Evolutionary conservation across 2,329 filamentous ascomycete species (phyloP).

Genomic region (Colletotrichum horii): DNA sequence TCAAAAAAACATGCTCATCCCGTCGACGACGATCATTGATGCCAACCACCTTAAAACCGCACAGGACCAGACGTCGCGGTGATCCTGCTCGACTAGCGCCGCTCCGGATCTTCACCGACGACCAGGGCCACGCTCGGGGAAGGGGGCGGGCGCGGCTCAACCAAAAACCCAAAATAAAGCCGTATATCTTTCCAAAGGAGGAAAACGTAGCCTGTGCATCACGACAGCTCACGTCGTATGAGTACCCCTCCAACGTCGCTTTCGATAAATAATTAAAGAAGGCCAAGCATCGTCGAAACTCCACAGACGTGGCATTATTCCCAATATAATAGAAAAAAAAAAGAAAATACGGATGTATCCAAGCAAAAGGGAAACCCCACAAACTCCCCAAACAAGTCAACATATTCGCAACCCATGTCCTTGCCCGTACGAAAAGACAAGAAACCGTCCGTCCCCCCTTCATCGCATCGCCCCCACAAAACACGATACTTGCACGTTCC

Average conservation of each 20-base stretch:
- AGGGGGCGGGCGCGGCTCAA: neutral
- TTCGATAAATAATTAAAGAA: neutral
- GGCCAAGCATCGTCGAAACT: neutral
- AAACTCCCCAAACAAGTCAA: neutral
- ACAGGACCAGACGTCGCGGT: neutral
- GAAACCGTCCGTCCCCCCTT: neutral
- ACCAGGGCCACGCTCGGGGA: neutral
- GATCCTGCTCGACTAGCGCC: neutral
- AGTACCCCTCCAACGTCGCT: neutral
- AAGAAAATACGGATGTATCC: neutral
- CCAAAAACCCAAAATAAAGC: neutral
- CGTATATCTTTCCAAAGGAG: neutral
- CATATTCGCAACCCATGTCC: neutral
- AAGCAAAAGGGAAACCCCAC: neutral
- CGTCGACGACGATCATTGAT: neutral
- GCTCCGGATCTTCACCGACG: neutral
- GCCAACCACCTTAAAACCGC: neutral
- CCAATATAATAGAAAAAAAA: neutral
- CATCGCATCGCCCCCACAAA: neutral
- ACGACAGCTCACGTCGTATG: neutral
- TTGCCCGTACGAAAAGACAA: no score
- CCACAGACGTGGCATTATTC: neutral
- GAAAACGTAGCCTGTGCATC: neutral
- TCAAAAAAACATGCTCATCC: neutral
- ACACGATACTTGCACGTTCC: neutral